Evolutionary conservation across 371 early-diverging fungal species (phyloP).

Genomic region (Zychaea mexicana): DNA sequence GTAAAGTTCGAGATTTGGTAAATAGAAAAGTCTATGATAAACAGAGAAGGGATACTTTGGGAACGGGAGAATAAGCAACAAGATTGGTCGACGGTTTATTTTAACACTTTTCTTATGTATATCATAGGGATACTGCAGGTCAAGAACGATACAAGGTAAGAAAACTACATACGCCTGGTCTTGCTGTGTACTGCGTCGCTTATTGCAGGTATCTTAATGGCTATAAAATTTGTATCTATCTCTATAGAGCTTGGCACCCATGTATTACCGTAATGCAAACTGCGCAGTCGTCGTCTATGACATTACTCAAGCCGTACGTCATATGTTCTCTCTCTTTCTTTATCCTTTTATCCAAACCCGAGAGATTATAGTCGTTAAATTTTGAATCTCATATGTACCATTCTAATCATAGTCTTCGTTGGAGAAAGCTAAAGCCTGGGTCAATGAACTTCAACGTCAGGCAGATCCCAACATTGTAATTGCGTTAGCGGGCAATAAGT

Average conservation of each 20-base stretch:
- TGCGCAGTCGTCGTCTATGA: conserved; percentile 98
- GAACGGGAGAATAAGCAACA: too few species aligned
- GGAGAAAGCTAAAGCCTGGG: conserved; percentile 98
- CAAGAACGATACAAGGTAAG: conserved; percentile 92
- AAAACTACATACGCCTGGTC: too few species aligned
- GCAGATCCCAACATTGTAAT: conserved; percentile 96
- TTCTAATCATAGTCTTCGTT: conserved; percentile 74
- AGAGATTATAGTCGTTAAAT: too few species aligned
- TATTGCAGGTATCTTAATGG: too few species aligned
- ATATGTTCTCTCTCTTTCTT: neutral
- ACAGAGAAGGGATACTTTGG: too few species aligned
- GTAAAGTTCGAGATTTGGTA: conserved; percentile 91
- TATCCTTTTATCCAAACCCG: too few species aligned
- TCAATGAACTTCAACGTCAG: conserved; percentile 95
- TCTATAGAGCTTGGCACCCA: conserved; percentile 92
- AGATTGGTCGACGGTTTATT: too few species aligned
- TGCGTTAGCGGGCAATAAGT: conserved; percentile 96
- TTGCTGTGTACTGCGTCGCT: neutral
- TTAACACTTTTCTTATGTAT: neutral
- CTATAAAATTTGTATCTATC: neutral
- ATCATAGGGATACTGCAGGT: conserved; percentile 89
- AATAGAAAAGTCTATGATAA: conserved; percentile 1
- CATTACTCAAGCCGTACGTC: conserved; percentile 86
- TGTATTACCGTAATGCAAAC: conserved; percentile 98
- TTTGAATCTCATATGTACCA: too few species aligned